Evolutionary conservation across 768 basidiomycete genomes (phyloP), one percentile per base, ranked within the genome.

Genomic region (Boletus subcaerulescens): DNA sequence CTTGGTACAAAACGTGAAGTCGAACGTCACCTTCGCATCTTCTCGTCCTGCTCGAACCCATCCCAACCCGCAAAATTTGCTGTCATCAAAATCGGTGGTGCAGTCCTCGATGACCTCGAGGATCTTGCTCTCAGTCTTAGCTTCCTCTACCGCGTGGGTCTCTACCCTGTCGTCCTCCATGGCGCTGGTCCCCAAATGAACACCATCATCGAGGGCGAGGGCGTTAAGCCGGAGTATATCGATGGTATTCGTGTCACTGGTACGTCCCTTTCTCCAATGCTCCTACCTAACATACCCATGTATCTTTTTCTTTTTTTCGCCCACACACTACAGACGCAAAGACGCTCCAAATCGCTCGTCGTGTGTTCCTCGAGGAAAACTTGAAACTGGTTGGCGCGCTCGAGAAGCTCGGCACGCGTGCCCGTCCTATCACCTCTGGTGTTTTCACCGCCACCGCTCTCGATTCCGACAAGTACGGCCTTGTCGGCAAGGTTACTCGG

Each of bases 371-470:
- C 22, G 95, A 97, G 65, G 93, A 98, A 76, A 99, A 99, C 73
- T 79, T 98, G 63, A 93, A 91, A 69, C 88, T 99, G 58, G 95
- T 98, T 24, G 83, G 80, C 24, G 93, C 95, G 0, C 83, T 99
- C 54, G 97, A 99, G 73, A 85, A 85, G 61, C 86, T 98, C 43
- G 97, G 97, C 50, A 96, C 96, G 7, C 90, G 97, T 55, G 96
- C 97, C 20, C 89, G 97, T 24, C 97, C 97, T 20, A 98, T 99
- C 70, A 97, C 93, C 29, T 94, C 92, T 17, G 97, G 97, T 29
- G 94, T 99, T 60, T 99, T 99, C 77, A 91, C 91, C 18, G 96
- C 96, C 50, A 93, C 95, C 68, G 96, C 93, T 74, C 89, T 98
- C 59, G 94, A 98, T 77, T 83, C 90, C 67, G 83, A 86, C 39